Percentiles rank a stretch among this genome's conserved stretches.
These are phyloP conservation scores for Xylariaceae sp. DNA, from an alignment of 2,329 filamentous ascomycete species.

Conservation along the genomic window DNA sequence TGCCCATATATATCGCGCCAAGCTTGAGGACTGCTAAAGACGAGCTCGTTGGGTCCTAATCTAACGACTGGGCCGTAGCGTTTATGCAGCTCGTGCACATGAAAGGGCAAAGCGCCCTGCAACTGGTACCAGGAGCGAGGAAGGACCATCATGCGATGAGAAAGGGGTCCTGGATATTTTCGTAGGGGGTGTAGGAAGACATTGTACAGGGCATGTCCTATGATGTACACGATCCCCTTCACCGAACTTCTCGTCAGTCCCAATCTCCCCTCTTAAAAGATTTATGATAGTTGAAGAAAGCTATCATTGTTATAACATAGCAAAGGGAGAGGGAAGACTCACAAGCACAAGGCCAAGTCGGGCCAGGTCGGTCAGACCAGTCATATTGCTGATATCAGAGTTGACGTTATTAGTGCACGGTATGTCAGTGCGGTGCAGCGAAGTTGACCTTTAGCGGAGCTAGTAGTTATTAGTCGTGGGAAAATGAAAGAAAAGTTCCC, in stretches of 20 bases:
- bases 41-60: slow-evolving; percentile 49
- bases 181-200: slow-evolving; percentile 40
- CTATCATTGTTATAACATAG: neutral
- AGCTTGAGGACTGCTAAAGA: slow-evolving; percentile 46
- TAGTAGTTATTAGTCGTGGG: neutral
- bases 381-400: slow-evolving; percentile 1
- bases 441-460: neutral
- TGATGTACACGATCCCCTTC: slow-evolving; percentile 17
- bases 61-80: slow-evolving; percentile 51
- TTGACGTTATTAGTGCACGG: neutral
- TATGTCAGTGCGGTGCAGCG: neutral
- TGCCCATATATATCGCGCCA: slow-evolving; percentile 51
- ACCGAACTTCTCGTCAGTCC: neutral
- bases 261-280: neutral
- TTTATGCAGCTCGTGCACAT: slow-evolving; percentile 39
- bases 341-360: slow-evolving; percentile 2
- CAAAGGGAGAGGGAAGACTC: neutral
- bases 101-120: slow-evolving; percentile 31
- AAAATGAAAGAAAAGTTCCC: neutral
- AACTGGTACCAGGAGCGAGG: slow-evolving; percentile 28
- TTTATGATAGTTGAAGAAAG: neutral
- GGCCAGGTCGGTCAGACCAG: slow-evolving; percentile 9
- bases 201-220: slow-evolving; percentile 18
- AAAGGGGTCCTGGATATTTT: slow-evolving; percentile 38
- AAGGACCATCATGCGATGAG: slow-evolving; percentile 31